Base-by-base conservation (phyloP, 176 grass and related monocot species). In the Carex myosuroides region DNA sequence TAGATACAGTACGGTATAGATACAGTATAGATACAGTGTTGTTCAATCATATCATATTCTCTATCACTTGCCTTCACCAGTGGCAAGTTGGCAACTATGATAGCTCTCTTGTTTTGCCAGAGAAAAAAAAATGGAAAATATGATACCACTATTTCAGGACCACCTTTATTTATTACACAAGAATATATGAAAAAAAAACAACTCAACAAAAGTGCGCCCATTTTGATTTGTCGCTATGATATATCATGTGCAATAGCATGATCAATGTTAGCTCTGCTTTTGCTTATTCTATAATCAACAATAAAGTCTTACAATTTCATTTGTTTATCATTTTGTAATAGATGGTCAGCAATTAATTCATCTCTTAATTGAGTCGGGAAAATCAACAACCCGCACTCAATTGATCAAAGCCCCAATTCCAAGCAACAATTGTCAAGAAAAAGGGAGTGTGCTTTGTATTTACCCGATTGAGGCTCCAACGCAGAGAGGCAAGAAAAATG, bases 311-410 rank as follows among this genome's bases (percentile, higher is more conserved):
- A 83, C 21, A 17, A 53, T 17, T 56, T 70, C 41, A 48, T 37
- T 65, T 74, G 53, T 75, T 79, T 64, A 44, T 84, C 2, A 60
- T 58, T 62, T 70, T 59, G 56, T 13, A 20, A 53, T 6, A 91
- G 94, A 84, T 97, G 94, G 94, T 97, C 94, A 5, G 11, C 82
- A 64, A 97, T 97, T 26, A 26, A 26, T 26, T 26, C 26, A 26
- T 26, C 26, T 26, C 26, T 26, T 26, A 26, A 26, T 26, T 26
- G 26, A 26, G 26, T 26, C 26, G 26, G 26, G 26, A 26, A 26
- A 26, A 26, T 26, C 26, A 26, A 26, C 26, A 26, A 26, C 26
- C 26, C 26, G 26, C 26, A 26, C 26, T 26, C 26, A 26, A 26
- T 26, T 26, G 26, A 26, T 26, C 26, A 26, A 26, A 26, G 26